Base-by-base conservation (phyloP, 768 basidiomycete genomes). In the Galerina marginata region DNA sequence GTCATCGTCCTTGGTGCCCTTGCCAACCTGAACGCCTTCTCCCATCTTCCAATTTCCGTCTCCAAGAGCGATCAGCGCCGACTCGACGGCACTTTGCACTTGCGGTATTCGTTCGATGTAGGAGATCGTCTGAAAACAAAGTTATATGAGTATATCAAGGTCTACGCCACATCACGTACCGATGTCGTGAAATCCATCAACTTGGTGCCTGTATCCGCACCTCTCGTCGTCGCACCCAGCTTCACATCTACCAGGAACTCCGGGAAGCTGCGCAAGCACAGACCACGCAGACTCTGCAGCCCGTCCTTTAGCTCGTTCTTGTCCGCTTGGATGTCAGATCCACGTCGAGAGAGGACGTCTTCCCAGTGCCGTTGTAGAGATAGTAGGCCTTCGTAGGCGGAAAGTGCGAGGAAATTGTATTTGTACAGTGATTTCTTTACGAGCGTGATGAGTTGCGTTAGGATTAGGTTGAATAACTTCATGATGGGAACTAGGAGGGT, bases 21-120 rank as follows among this genome's bases (percentile, higher is more conserved):
- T 63, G 9, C 83, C 84, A 6, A 89, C 85, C 65, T 82, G 81
- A 20, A 91, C 81, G 5, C 91, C 92, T 61, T 92, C 91, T 4
- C 93, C 93, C 92, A 95, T 94, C 74, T 86, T 91, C 93, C 93
- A 94, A 64, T 94, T 94, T 9, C 93, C 93, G 60, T 95, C 92
- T 0, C 93, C 93, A 0, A 95, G 82, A 2, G 86, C 83, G 42
- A 86, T 70, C 39, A 94, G 75, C 0, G 88, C 86, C 1, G 89
- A 78, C 1, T 83, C 83, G 9, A 88, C 90, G 1, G 90, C 91
- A 15, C 77, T 80, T 56, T 86, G 81, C 3, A 93, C 89, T 51
- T 88, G 84, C 0, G 91, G 90, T 2, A 95, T 75, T 54, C 83
- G 79, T 56, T 90, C 84, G 62, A 95, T 70, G 68, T 91, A 94